Evolutionary conservation across 495 filamentous ascomycete genomes (phyloP).

Genomic region (Aspergillus cristatus): DNA sequence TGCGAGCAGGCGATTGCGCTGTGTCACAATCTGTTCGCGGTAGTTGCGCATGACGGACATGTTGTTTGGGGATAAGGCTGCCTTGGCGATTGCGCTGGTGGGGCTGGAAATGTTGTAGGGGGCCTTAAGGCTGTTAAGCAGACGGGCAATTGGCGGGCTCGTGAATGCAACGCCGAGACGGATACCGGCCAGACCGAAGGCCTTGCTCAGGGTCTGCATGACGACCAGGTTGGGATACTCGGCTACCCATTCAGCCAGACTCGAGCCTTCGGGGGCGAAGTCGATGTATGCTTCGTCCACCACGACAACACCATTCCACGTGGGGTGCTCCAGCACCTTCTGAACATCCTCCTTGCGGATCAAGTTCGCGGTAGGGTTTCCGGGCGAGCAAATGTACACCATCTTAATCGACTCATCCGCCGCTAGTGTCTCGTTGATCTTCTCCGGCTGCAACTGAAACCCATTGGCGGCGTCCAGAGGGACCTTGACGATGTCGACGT

Average conservation of each 20-base stretch:
- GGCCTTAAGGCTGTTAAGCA: conserved; percentile 88
- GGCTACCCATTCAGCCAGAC: conserved; percentile 83
- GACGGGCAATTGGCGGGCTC: conserved; percentile 54
- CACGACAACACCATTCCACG: conserved; percentile 90
- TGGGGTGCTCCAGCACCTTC: conserved; percentile 70
- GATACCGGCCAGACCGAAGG: conserved; percentile 91
- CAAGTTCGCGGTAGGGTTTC: conserved; percentile 81
- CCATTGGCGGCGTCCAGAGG: conserved; percentile 52
- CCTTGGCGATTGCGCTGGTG: conserved; percentile 69
- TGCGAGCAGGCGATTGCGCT: conserved; percentile 63
- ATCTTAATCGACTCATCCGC: conserved; percentile 67
- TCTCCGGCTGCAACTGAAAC: conserved; percentile 63
- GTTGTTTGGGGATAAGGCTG: conserved; percentile 56
- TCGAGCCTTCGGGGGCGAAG: conserved; percentile 71
- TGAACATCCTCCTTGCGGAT: conserved; percentile 68
- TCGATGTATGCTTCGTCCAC: conserved; percentile 97
- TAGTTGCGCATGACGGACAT: conserved; percentile 63
- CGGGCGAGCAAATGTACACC: conserved; percentile 85
- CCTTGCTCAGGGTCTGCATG: conserved; percentile 95
- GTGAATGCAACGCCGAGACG: conserved; percentile 65
- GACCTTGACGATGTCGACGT: conserved; percentile 75
- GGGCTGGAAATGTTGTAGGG: conserved; percentile 89
- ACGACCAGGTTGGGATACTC: conserved; percentile 97
- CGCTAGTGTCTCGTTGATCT: conserved; percentile 56
- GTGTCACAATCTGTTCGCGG: conserved; percentile 55